phyloP scores from a whole-genome alignment of 257 asterid species.

The Capsicum chinense region DNA sequence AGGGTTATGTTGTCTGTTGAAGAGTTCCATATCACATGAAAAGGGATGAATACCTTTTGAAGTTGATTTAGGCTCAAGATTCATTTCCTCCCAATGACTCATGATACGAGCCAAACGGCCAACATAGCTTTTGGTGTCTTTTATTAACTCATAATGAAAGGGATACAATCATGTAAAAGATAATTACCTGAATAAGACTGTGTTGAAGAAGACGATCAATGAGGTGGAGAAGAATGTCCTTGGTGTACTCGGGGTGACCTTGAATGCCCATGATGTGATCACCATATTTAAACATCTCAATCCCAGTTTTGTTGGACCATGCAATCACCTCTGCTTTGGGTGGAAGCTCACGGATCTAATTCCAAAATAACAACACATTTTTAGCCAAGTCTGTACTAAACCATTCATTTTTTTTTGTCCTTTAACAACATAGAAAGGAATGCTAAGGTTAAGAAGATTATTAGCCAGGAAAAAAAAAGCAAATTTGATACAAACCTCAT shows the following conservation, averaged over 20 bases:
- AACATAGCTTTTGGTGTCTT: too few species aligned
- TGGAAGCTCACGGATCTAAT: slow-evolving; percentile 75
- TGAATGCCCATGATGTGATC: slow-evolving; percentile 92
- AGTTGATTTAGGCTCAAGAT: too few species aligned
- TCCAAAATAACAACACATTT: background rate
- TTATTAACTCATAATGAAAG: too few species aligned
- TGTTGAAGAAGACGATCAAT: slow-evolving; percentile 66
- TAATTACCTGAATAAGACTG: slow-evolving; percentile 52
- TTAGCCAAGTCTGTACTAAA: background rate
- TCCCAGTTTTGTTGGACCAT: slow-evolving; percentile 71
- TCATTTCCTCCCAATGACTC: too few species aligned
- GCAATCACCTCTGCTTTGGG: slow-evolving; percentile 77
- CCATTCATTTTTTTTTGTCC: background rate
- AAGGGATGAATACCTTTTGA: too few species aligned
- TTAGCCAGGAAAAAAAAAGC: background rate
- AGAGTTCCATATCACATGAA: too few species aligned
- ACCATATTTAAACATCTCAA: slow-evolving; percentile 79
- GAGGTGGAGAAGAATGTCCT: slow-evolving; percentile 72
- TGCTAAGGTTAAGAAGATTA: background rate
- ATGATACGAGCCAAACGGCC: too few species aligned
- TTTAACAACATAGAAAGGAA: background rate
- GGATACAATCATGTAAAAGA: too few species aligned
- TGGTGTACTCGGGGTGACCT: slow-evolving; percentile 94
- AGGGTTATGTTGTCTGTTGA: too few species aligned
- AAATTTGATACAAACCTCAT: slow-evolving; percentile 59